These are phyloP conservation scores for Zoysia pacifica DNA, from an alignment of 176 grass and related monocot species.

Conservation along the genomic window DNA sequence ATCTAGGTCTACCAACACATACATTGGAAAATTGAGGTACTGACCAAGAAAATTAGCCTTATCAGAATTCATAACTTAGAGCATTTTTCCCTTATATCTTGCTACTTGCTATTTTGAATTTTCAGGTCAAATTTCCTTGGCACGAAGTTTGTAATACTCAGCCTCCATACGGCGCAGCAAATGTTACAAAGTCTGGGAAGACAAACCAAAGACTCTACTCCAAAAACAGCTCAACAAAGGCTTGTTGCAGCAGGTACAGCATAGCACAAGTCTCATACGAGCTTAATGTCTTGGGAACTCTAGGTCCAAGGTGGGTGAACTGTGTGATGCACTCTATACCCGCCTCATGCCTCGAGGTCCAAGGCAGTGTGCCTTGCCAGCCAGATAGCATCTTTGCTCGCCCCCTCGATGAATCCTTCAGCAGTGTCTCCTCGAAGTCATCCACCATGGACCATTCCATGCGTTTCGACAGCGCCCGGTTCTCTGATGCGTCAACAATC, in stretches of 20 bases:
- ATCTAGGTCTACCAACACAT: slow-evolving; percentile 65
- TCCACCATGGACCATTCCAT: slow-evolving; percentile 54
- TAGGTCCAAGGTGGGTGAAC: slow-evolving; percentile 83
- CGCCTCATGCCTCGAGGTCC: slow-evolving; percentile 59
- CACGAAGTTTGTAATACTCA: slow-evolving; percentile 75
- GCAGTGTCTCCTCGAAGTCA: slow-evolving; percentile 40
- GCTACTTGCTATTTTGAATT: slow-evolving; percentile 30
- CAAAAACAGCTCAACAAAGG: slow-evolving; percentile 56
- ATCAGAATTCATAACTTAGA: slow-evolving; percentile 20
- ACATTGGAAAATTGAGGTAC: slow-evolving; percentile 80
- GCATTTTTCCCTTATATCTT: slow-evolving; percentile 32
- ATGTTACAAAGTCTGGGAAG: slow-evolving; percentile 36
- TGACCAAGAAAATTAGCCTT: slow-evolving; percentile 3
- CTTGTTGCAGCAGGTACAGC: slow-evolving; percentile 53
- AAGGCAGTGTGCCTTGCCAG: slow-evolving; percentile 66
- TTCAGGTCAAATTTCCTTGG: slow-evolving; percentile 83
- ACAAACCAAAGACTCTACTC: slow-evolving; percentile 66
- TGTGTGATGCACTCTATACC: slow-evolving; percentile 88
- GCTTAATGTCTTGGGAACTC: slow-evolving; percentile 81
- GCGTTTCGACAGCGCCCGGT: slow-evolving; percentile 62
- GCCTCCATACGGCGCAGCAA: slow-evolving; percentile 41
- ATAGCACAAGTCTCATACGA: slow-evolving; percentile 76
- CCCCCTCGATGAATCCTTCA: slow-evolving; percentile 54
- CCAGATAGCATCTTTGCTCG: slow-evolving; percentile 37
- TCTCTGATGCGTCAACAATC: slow-evolving; percentile 51